Percentiles rank a stretch among this genome's conserved stretches.
These are phyloP conservation scores for Chrysoporthe deuterocubensis DNA, from an alignment of 2,329 filamentous ascomycete genomes.

Conservation along the genomic window DNA sequence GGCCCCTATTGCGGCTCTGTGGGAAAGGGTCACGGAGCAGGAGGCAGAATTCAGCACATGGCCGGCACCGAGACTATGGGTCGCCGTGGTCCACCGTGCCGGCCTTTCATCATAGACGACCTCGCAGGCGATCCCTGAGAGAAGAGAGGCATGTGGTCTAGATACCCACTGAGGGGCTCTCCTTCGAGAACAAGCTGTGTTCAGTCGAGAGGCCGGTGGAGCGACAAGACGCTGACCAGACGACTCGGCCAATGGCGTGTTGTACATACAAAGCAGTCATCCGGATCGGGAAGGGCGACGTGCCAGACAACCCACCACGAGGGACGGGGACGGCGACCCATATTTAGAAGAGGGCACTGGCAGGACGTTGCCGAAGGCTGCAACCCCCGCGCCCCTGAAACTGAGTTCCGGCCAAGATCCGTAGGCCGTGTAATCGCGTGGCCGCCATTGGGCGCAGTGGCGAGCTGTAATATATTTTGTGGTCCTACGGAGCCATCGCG, in stretches of 20 bases:
- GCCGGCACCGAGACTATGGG: slow-evolving; percentile 15
- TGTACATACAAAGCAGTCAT: slow-evolving; percentile 1
- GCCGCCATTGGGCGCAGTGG: slow-evolving; percentile 14
- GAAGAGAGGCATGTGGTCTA: slow-evolving; percentile 6
- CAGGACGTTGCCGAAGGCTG: slow-evolving; percentile 5
- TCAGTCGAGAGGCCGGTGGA: background rate
- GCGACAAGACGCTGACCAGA: slow-evolving; percentile 1
- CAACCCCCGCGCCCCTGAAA: slow-evolving; percentile 17
- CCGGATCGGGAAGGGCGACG: slow-evolving; percentile 19
- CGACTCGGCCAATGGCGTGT: slow-evolving; percentile 26
- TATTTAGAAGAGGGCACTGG: slow-evolving; percentile 4
- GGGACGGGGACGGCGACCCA: slow-evolving; percentile 10
- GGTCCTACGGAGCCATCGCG: background rate
- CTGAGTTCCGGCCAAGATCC: slow-evolving; percentile 23
- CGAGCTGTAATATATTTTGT: background rate
- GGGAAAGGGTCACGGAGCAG: slow-evolving; percentile 7
- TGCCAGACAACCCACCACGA: background rate
- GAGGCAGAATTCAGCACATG: background rate
- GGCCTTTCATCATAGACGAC: slow-evolving; percentile 25
- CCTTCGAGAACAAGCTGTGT: slow-evolving; percentile 9
- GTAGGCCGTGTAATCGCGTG: slow-evolving; percentile 2
- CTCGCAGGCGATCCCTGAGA: slow-evolving; percentile 20
- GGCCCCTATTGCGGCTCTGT: slow-evolving; percentile 10
- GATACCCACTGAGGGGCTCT: slow-evolving; percentile 12
- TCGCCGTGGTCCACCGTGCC: slow-evolving; percentile 20